Evolutionary conservation across 768 basidiomycete genomes (phyloP), one percentile per base, ranked within the genome.

Genomic region (Cyclocybe cylindracea): DNA sequence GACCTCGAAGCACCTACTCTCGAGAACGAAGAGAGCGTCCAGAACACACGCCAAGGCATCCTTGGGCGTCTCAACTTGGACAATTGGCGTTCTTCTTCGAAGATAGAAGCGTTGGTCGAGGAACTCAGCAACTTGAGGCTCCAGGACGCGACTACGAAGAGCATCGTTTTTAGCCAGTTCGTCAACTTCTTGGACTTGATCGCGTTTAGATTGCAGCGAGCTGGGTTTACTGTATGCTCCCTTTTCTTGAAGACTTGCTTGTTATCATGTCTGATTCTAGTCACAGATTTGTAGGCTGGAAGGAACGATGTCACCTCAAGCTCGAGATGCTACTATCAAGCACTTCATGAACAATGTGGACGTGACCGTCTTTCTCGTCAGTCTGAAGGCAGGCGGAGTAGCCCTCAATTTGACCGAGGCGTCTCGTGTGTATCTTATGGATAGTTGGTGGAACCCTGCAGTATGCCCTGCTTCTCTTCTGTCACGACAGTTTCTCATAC

Each of bases 401-500:
- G 92, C 91, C 3, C 77, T 96, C 44, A 94, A 94, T 65, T 67
- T 94, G 59, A 93, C 91, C 0, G 91, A 92, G 66, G 94, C 94
- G 0, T 93, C 91, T 33, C 89, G 91, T 24, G 94, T 97, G 14
- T 96, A 93, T 69, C 80, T 97, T 62, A 96, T 98, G 94, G 96
- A 96, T 66, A 91, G 89, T 58, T 96, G 93, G 93, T 96, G 95
- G 95, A 98, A 98, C 65, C 95, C 95, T 6, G 94, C 94, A n/a
- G 91, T 88, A 71, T 50, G 69, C 62, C 29, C 42, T 50, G 45
- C 14, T 36, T 31, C 39, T 10, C 24, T 41, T 29, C 10, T 5
- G 42, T 44, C 41, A 48, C 24, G 13, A 13, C 37, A 24, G 9
- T 33, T 7, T 10, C 41, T 56, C 14, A 53, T 47, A 18, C 38